These are phyloP conservation scores for Claviceps pazoutovae DNA, from an alignment of 2,329 filamentous ascomycete genomes.

Conservation along the genomic window DNA sequence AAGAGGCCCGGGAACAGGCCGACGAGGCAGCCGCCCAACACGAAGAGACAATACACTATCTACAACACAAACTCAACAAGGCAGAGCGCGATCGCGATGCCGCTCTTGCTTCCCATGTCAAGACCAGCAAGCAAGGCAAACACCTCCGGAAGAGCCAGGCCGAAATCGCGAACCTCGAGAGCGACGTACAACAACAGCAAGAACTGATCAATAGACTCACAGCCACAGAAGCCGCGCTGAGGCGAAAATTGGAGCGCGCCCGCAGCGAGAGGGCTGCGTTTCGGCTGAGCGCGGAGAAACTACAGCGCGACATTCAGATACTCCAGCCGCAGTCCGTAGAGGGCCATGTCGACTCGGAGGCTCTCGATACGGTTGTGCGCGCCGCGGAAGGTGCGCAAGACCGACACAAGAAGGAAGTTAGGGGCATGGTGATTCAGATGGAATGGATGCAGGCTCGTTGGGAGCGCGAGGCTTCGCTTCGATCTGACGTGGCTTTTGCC, in stretches of 20 bases:
- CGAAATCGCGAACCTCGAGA: conserved; percentile 54
- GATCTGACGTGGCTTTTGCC: conserved; percentile 68
- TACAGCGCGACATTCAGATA: conserved; percentile 35
- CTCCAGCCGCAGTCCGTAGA: conserved; percentile 28
- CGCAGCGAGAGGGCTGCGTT: conserved; percentile 50
- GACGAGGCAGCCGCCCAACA: conserved; percentile 32
- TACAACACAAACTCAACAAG: conserved; percentile 36
- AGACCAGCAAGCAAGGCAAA: conserved; percentile 38
- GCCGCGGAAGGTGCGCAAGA: conserved; percentile 49
- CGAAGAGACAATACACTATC: conserved; percentile 27
- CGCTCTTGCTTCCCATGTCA: conserved; percentile 19
- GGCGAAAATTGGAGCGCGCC: conserved; percentile 54
- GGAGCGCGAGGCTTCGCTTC: conserved; percentile 65
- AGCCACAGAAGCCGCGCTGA: conserved; percentile 44
- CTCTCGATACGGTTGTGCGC: conserved; percentile 45
- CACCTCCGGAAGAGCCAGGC: conserved; percentile 50
- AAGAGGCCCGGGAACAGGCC: conserved; percentile 36
- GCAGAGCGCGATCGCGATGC: conserved; percentile 32
- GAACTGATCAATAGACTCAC: conserved; percentile 44
- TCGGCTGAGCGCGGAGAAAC: conserved; percentile 38
- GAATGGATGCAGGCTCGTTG: conserved; percentile 76
- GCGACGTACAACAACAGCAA: conserved; percentile 57
- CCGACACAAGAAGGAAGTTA: conserved; percentile 60
- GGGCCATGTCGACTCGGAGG: conserved; percentile 17
- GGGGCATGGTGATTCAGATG: conserved; percentile 78